phyloP scores from a whole-genome alignment of 164 flowering plant species.

The Saururus chinensis region DNA sequence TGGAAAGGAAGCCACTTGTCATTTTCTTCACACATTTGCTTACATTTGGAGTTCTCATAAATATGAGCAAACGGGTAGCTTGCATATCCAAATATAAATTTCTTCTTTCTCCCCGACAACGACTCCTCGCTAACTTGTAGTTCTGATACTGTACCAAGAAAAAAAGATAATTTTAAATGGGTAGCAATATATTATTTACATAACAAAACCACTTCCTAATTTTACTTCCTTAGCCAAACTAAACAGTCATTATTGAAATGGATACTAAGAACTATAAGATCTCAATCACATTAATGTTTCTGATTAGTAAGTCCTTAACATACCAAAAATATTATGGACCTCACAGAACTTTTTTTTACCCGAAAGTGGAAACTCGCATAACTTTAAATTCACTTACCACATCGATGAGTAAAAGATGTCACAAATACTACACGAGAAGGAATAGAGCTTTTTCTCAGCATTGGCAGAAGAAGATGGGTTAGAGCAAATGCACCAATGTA shows the following conservation, averaged over 20 bases:
- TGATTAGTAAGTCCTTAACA: neutral
- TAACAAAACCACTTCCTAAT: neutral
- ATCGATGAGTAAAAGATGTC: slow-evolving; percentile 81
- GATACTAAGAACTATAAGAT: neutral
- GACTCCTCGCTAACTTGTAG: slow-evolving; percentile 37
- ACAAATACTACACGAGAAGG: slow-evolving; percentile 86
- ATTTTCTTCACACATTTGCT: slow-evolving; percentile 13
- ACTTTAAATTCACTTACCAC: slow-evolving; percentile 31
- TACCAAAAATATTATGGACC: neutral
- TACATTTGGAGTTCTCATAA: slow-evolving; percentile 77
- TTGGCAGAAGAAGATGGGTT: slow-evolving; percentile 66
- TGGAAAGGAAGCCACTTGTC: neutral
- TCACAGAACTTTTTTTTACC: neutral
- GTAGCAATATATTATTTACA: neutral
- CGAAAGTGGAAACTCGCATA: neutral
- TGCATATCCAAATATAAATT: slow-evolving; percentile 15
- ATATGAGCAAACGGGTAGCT: slow-evolving; percentile 58
- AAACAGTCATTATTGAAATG: neutral
- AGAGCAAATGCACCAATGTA: slow-evolving; percentile 79
- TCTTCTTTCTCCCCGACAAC: slow-evolving; percentile 30
- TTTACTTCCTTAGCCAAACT: neutral
- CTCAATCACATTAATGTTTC: neutral
- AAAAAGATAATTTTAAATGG: neutral
- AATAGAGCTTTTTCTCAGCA: slow-evolving; percentile 51
- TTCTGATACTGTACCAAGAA: slow-evolving; percentile 32